Evolutionary conservation across 2,329 filamentous ascomycete species (phyloP).

Genomic region (Aspergillus intermedius): DNA sequence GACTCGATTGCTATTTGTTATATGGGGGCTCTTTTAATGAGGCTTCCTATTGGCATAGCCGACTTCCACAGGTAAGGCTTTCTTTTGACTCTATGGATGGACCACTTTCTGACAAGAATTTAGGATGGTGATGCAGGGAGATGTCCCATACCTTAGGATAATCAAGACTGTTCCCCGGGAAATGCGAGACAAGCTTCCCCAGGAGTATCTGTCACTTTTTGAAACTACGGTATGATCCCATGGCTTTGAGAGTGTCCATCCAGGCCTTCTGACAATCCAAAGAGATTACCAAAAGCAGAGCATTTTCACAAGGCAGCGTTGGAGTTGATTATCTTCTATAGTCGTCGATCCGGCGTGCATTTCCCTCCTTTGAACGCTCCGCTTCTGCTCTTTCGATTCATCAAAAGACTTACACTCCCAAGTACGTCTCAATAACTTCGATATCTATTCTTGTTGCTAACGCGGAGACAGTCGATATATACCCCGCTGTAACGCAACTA

Average conservation of each 20-base stretch:
- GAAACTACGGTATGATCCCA: constrained; percentile 29
- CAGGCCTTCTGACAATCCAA: constrained; percentile 4
- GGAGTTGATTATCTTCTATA: constrained; percentile 58
- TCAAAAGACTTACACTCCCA: constrained; percentile 68
- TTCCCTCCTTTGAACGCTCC: constrained; percentile 69
- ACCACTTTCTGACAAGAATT: not conserved
- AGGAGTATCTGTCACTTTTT: constrained; percentile 33
- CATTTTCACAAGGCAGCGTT: constrained; percentile 60
- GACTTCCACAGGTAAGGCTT: constrained; percentile 53
- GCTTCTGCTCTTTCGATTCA: constrained; percentile 61
- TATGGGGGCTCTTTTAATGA: constrained; percentile 66
- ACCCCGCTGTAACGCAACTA: constrained; percentile 54
- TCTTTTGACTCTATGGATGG: not conserved
- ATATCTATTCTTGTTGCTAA: not conserved
- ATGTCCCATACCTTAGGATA: constrained; percentile 66
- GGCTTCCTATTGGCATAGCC: constrained; percentile 67
- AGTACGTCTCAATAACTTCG: constrained; percentile 43
- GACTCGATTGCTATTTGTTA: constrained; percentile 77
- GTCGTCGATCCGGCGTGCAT: constrained; percentile 59
- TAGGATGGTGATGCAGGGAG: constrained; percentile 54
- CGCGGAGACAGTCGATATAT: constrained; percentile 24
- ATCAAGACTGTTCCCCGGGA: constrained; percentile 39
- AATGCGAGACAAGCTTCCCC: constrained; percentile 40
- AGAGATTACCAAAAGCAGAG: constrained; percentile 42
- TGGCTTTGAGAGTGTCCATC: not conserved